Evolutionary conservation across 768 basidiomycete genomes (phyloP).

Genomic region (Phlebiopsis gigantea): DNA sequence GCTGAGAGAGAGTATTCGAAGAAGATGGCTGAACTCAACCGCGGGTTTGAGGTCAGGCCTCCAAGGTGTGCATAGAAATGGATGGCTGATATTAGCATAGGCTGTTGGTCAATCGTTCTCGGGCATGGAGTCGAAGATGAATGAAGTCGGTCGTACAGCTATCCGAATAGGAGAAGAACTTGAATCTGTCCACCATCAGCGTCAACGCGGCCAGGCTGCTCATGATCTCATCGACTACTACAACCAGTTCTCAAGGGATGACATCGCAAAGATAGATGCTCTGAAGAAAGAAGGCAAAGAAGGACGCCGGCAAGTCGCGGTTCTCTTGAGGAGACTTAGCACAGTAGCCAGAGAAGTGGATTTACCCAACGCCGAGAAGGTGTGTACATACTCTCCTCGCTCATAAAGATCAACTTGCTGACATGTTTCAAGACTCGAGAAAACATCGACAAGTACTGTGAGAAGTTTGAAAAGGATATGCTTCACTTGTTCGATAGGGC

Average conservation of each 20-base stretch:
- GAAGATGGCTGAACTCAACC: conserved; percentile 89
- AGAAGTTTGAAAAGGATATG: conserved; percentile 99
- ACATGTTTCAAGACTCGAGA: conserved; percentile 63
- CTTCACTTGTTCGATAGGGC: conserved; percentile 92
- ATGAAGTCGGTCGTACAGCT: conserved; percentile 89
- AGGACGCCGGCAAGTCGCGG: conserved; percentile 83
- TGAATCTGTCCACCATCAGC: conserved; percentile 87
- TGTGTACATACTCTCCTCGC: conserved; percentile 21
- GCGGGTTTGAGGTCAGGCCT: conserved; percentile 91
- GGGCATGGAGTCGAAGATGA: conserved; percentile 88
- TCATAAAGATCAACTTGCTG: not conserved
- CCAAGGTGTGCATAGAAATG: too few species aligned
- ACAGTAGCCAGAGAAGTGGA: conserved; percentile 94
- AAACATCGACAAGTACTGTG: conserved; percentile 93
- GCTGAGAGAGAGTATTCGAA: conserved; percentile 93
- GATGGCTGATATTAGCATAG: conserved; percentile 47
- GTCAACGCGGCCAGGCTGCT: conserved; percentile 90
- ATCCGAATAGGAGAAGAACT: conserved; percentile 95
- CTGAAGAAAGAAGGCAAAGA: conserved; percentile 85
- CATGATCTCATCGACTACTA: conserved; percentile 92
- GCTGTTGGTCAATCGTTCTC: conserved; percentile 83
- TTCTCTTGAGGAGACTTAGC: conserved; percentile 78
- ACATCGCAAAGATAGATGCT: conserved; percentile 67
- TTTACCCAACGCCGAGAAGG: conserved; percentile 75
- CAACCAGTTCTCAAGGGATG: conserved; percentile 82